phyloP scores from a whole-genome alignment of 148 eudicot species.

The Rhododendron henanense region DNA sequence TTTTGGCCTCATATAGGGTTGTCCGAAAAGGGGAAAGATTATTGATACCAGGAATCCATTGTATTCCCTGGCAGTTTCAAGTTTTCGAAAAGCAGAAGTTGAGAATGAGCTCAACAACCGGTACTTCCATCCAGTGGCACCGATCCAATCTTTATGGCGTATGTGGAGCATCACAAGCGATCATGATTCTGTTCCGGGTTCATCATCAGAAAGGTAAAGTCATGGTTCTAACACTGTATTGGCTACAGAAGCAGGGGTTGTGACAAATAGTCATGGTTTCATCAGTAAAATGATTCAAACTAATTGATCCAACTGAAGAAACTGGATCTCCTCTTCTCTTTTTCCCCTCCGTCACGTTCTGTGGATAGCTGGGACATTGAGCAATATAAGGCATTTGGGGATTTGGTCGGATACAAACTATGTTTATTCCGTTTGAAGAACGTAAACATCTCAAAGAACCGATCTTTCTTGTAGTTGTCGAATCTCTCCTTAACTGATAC shows the following conservation, averaged over 20 bases:
- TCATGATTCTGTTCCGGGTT: neutral
- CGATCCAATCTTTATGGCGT: neutral
- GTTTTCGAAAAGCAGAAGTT: neutral
- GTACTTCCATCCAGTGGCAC: neutral
- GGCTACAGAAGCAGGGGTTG: neutral
- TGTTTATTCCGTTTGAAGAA: neutral
- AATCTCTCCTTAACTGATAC: neutral
- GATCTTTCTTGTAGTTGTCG: neutral
- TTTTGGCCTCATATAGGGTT: neutral
- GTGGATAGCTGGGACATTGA: neutral
- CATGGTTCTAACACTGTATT: neutral
- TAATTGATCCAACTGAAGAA: neutral
- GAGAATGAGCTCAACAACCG: neutral
- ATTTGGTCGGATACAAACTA: neutral
- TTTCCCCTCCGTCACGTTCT: neutral
- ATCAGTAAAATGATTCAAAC: neutral
- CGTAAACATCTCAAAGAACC: neutral
- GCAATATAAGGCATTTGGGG: neutral
- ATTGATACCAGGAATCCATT: neutral
- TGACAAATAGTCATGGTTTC: neutral
- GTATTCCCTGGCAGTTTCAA: neutral
- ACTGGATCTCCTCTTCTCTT: neutral
- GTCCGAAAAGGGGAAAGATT: neutral
- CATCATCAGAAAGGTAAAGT: neutral
- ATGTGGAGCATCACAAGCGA: neutral